Evolutionary conservation across 371 early-diverging fungal species (phyloP).

Genomic region (Mortierella sp.): DNA sequence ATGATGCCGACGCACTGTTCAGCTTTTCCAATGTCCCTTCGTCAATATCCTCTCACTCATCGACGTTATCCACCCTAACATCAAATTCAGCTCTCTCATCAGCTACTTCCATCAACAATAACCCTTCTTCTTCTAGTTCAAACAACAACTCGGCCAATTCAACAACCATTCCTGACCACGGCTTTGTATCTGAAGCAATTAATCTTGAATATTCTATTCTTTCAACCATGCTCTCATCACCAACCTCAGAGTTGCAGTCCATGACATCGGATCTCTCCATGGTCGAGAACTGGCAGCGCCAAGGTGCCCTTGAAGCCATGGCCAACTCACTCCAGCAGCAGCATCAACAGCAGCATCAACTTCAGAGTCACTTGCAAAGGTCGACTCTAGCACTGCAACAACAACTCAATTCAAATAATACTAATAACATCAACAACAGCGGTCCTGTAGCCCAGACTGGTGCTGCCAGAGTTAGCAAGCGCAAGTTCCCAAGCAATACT

Average conservation of each 20-base stretch:
- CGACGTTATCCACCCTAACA: conserved; percentile 39
- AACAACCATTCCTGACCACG: conserved; percentile 57
- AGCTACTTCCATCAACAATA: background rate
- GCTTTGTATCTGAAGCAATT: conserved; percentile 87
- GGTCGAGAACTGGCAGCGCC: conserved; percentile 52
- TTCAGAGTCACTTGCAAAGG: conserved; percentile 45
- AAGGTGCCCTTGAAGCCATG: conserved; percentile 49
- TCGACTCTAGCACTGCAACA: conserved; percentile 22
- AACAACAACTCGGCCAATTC: conserved; percentile 18
- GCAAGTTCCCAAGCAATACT: conserved; percentile 55
- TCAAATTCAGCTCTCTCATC: conserved; percentile 24
- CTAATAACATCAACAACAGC: conserved; percentile 18
- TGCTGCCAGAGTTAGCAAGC: conserved; percentile 33
- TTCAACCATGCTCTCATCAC: conserved; percentile 80
- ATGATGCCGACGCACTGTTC: conserved; percentile 50
- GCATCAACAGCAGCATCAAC: conserved; percentile 57
- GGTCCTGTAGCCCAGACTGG: background rate
- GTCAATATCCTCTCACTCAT: conserved; percentile 24
- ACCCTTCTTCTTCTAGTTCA: conserved; percentile 12
- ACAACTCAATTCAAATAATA: no score
- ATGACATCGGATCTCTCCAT: conserved; percentile 50
- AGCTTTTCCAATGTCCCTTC: conserved; percentile 43
- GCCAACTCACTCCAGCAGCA: conserved; percentile 39
- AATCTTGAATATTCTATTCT: conserved; percentile 91
- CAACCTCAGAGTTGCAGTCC: conserved; percentile 48